phyloP scores from a whole-genome alignment of 495 filamentous ascomycete genomes.

The Penicillium argentinense region DNA sequence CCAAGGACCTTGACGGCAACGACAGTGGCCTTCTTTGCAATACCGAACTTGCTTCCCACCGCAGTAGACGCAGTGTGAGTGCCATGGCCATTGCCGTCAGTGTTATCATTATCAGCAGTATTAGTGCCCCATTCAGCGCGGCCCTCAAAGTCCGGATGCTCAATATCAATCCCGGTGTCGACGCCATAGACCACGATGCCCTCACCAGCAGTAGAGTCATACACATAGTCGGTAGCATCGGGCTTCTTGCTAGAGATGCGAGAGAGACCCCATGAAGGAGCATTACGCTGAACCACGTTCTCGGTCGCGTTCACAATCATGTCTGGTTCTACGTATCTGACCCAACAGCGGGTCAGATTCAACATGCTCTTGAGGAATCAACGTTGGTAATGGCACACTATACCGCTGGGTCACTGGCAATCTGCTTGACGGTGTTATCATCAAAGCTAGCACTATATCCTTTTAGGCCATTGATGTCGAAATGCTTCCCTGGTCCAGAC shows the following conservation, averaged over 20 bases:
- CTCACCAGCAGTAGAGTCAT: constrained; percentile 52
- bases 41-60: constrained; percentile 57
- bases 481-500: constrained; percentile 16
- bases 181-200: constrained; percentile 58
- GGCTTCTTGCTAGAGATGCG: constrained; percentile 52
- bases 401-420: constrained; percentile 82
- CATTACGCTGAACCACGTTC: constrained; percentile 38
- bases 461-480: constrained; percentile 16
- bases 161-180: constrained; percentile 53
- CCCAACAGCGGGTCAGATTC: constrained; percentile 21
- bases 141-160: constrained; percentile 53
- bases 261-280: constrained; percentile 58
- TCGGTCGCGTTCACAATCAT: constrained; percentile 27
- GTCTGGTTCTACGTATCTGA: constrained; percentile 31
- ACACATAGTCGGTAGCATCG: constrained; percentile 53
- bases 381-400: constrained; percentile 34
- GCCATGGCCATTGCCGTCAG: constrained; percentile 61
- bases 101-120: constrained; percentile 34
- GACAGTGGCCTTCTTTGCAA: constrained; percentile 61
- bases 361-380: not conserved
- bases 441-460: constrained; percentile 54
- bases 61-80: constrained; percentile 67
- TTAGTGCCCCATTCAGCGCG: constrained; percentile 57
- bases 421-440: constrained; percentile 73
- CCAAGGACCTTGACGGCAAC: constrained; percentile 67